A percentile compares a stretch with the other conserved stretches of the same genome.
phyloP scores from a whole-genome alignment of 78 protist species.

The Capsaspora owczarzaki region DNA sequence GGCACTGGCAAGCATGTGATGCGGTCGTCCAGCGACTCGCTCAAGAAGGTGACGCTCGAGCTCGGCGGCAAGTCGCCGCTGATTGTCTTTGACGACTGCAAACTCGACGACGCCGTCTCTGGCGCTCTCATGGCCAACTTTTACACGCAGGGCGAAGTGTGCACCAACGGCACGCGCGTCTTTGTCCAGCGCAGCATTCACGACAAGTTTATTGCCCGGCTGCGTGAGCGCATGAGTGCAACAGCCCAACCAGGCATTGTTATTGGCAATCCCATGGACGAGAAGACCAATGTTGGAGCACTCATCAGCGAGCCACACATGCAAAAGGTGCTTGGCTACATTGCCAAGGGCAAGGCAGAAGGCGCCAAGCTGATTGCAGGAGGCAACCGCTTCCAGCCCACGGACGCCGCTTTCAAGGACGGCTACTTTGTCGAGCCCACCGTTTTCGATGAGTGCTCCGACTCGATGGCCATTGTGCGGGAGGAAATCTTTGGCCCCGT shows the following conservation, averaged over 20 bases:
- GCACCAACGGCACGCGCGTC: conserved; percentile 39
- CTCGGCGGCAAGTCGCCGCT: conserved; percentile 90
- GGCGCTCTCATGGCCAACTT: conserved; percentile 28
- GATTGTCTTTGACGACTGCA: conserved; percentile 67
- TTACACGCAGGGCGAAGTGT: conserved; percentile 47
- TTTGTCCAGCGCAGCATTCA: conserved; percentile 51
- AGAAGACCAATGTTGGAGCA: conserved; percentile 11
- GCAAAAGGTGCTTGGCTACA: conserved; percentile 3
- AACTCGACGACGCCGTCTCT: conserved; percentile 60
- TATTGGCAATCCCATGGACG: conserved; percentile 32
- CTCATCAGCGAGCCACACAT: conserved; percentile 31
- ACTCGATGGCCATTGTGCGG: background rate
- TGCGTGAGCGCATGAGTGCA: background rate
- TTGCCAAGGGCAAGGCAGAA: conserved; percentile 16
- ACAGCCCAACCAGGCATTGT: background rate
- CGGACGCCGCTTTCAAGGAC: too few species aligned
- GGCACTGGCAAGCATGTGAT: conserved; percentile 38
- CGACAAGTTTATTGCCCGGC: conserved; percentile 59
- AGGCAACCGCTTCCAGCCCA: background rate
- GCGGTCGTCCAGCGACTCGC: too few species aligned
- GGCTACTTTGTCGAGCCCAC: conserved; percentile 57
- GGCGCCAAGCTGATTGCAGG: background rate
- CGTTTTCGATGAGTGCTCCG: conserved; percentile 31
- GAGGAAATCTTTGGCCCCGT: conserved; percentile 84
- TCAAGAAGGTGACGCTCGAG: conserved; percentile 44